Conservation (phyloP, 805 yeast genomes). For the Grigorovia jiainica region DNA sequence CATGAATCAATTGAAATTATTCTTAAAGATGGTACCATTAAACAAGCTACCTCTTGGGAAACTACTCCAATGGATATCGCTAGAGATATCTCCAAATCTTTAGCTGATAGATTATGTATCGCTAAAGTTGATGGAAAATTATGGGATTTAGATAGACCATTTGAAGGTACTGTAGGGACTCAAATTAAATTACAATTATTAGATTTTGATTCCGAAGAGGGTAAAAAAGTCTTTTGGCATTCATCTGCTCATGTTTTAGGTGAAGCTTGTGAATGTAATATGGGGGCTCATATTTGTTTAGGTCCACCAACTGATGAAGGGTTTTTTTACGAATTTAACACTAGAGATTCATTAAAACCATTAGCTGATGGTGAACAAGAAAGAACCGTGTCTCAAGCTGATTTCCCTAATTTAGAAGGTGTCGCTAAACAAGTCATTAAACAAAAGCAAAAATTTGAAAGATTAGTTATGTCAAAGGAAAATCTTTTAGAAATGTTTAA, state of each 20-base stretch:
- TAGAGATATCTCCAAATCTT: slow-evolving; percentile 71
- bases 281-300: slow-evolving; percentile 84
- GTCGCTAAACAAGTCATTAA: slow-evolving; percentile 85
- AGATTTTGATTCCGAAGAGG: slow-evolving; percentile 90
- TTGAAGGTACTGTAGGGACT: slow-evolving; percentile 50
- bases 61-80: slow-evolving; percentile 87
- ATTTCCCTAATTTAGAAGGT: slow-evolving; percentile 75
- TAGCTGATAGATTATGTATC: slow-evolving; percentile 81
- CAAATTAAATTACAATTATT: slow-evolving; percentile 55
- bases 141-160: slow-evolving; percentile 94
- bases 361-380: slow-evolving; percentile 64
- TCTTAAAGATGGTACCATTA: slow-evolving; percentile 74
- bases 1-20: slow-evolving; percentile 66
- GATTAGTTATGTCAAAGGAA: slow-evolving; percentile 87
- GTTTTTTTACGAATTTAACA: slow-evolving; percentile 92
- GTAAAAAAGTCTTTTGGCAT: slow-evolving; percentile 96
- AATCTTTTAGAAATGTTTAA: slow-evolving; percentile 85
- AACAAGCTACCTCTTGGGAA: slow-evolving; percentile 78
- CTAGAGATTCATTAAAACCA: slow-evolving; percentile 31
- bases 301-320: slow-evolving; percentile 99
- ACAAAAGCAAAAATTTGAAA: slow-evolving; percentile 90
- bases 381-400: slow-evolving; percentile 66
- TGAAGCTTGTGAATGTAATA: slow-evolving; percentile 94
- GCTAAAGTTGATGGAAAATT: slow-evolving; percentile 82
- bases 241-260: slow-evolving; percentile 97